phyloP scores from a whole-genome alignment of 305 asterid genomes.

The Fraxinus dipetala region DNA sequence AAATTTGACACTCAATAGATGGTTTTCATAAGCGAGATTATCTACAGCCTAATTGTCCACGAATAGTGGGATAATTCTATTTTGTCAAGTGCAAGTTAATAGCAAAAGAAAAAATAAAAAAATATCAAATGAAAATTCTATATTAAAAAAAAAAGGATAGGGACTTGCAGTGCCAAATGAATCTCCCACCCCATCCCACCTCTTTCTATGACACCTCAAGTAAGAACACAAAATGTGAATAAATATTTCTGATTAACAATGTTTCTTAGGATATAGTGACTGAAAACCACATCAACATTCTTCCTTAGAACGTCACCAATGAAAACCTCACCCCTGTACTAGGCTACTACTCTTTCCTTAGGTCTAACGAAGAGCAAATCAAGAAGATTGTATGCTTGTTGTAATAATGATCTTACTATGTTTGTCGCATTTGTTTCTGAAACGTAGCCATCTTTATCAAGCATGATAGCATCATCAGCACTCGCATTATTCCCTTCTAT shows the following conservation, averaged over 20 bases:
- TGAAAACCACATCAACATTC: slow-evolving; percentile 3
- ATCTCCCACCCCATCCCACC: neutral
- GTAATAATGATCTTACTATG: slow-evolving; percentile 51
- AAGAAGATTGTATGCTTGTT: slow-evolving; percentile 8
- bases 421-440: slow-evolving; percentile 94
- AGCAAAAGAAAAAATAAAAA: neutral
- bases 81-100: neutral
- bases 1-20: neutral
- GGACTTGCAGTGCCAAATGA: neutral
- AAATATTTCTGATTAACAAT: neutral
- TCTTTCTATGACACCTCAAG: neutral
- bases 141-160: neutral
- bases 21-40: neutral
- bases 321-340: neutral
- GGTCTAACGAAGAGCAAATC: slow-evolving; percentile 3
- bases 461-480: slow-evolving; percentile 96
- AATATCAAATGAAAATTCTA: neutral
- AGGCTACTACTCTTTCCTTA: neutral
- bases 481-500: slow-evolving; percentile 83
- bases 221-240: slow-evolving; percentile 1
- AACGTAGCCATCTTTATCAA: slow-evolving; percentile 88
- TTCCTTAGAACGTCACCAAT: neutral
- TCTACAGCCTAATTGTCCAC: neutral
- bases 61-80: neutral
- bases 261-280: neutral